Percentiles rank a stretch among this genome's conserved stretches.
These are phyloP conservation scores for Xylaria castorea DNA, from an alignment of 495 filamentous ascomycete genomes.

Conservation along the genomic window DNA sequence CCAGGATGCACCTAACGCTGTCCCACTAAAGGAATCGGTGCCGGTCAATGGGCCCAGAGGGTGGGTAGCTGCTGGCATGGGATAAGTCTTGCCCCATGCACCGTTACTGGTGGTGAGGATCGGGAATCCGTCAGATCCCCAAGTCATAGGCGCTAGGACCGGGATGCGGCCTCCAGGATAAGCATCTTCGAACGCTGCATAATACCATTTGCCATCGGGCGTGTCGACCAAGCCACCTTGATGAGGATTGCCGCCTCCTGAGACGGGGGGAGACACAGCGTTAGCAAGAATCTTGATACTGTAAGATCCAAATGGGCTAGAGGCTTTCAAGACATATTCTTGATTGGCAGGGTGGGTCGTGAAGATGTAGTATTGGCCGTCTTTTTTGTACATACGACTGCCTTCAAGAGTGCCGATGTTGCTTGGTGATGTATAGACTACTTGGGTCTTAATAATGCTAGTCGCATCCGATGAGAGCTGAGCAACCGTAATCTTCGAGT, in stretches of 20 bases:
- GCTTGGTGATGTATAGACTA: constrained; percentile 44
- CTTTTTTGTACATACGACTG: constrained; percentile 58
- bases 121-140: constrained; percentile 57
- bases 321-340: constrained; percentile 54
- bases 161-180: constrained; percentile 64
- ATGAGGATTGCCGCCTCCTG: constrained; percentile 52
- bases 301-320: constrained; percentile 53
- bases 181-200: constrained; percentile 58
- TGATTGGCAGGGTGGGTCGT: constrained; percentile 48
- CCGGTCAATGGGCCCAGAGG: constrained; percentile 35
- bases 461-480: constrained; percentile 53
- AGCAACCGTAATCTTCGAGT: constrained; percentile 52
- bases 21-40: constrained; percentile 50
- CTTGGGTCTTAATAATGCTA: constrained; percentile 46
- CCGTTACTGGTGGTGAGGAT: constrained; percentile 45
- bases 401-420: constrained; percentile 55
- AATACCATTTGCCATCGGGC: constrained; percentile 59
- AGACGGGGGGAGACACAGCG: constrained; percentile 44
- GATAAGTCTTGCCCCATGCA: constrained; percentile 52
- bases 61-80: constrained; percentile 44
- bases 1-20: constrained; percentile 50
- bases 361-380: constrained; percentile 60
- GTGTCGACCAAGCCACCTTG: constrained; percentile 63
- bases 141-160: constrained; percentile 59
- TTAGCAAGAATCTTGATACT: constrained; percentile 40